Conservation (phyloP, 345 rosid genomes). For the Melastoma malabathricum region DNA sequence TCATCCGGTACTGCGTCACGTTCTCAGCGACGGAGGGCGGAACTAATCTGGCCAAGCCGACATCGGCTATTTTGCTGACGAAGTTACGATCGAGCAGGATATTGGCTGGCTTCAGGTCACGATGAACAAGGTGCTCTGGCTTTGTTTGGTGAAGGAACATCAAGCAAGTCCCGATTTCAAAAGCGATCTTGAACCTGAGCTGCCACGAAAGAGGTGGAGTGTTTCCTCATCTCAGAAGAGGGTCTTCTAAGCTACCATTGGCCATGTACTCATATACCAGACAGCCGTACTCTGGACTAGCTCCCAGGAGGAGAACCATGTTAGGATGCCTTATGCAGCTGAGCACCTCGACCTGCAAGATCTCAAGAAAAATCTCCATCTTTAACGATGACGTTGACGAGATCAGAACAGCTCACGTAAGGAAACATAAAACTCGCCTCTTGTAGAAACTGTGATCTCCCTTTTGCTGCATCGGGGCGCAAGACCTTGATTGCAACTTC, state of each 20-base stretch:
- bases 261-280: slow-evolving; percentile 84
- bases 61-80: slow-evolving; percentile 73
- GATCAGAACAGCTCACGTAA: too few relatives aligned
- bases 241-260: slow-evolving; percentile 76
- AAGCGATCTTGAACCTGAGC: slow-evolving; percentile 68
- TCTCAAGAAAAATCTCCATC: neutral
- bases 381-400: neutral
- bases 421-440: slow-evolving; percentile 32
- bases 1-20: slow-evolving; percentile 48
- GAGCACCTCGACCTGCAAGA: slow-evolving; percentile 61
- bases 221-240: slow-evolving; percentile 35
- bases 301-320: slow-evolving; percentile 94
- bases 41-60: slow-evolving; percentile 77
- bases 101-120: slow-evolving; percentile 88
- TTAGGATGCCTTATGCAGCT: slow-evolving; percentile 91
- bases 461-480: slow-evolving; percentile 93
- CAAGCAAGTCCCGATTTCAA: slow-evolving; percentile 69
- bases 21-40: slow-evolving; percentile 67
- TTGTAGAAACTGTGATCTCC: slow-evolving; percentile 71
- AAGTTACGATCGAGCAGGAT: slow-evolving; percentile 69
- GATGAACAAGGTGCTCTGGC: slow-evolving; percentile 92
- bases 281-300: slow-evolving; percentile 77
- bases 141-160: slow-evolving; percentile 91
- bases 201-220: slow-evolving; percentile 66
- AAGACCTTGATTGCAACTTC: slow-evolving; percentile 77